A percentile compares a stretch with the other conserved stretches of the same genome.
phyloP scores from a whole-genome alignment of 1,139 yeast genomes.

The Protomyces macrosporus region DNA sequence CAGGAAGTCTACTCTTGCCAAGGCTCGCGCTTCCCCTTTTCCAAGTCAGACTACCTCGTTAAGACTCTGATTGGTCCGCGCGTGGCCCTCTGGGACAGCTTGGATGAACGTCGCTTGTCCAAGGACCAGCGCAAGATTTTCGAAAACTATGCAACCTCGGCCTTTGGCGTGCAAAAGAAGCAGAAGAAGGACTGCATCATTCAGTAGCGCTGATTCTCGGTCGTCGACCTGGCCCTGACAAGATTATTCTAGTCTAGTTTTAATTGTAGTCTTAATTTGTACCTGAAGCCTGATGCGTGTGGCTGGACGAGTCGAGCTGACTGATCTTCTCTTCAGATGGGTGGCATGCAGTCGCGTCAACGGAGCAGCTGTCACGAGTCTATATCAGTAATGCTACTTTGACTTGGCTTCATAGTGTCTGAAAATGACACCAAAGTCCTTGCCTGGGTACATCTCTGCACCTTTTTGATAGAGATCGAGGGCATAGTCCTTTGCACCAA shows the following conservation, averaged over 20 bases:
- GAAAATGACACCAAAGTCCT: slow-evolving; percentile 40
- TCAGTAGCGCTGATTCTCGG: neutral
- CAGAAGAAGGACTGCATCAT: slow-evolving; percentile 8
- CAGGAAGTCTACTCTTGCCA: neutral
- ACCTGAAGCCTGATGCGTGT: too few species aligned
- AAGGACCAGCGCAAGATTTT: slow-evolving; percentile 19
- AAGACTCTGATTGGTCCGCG: slow-evolving; percentile 18
- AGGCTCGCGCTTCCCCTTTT: slow-evolving; percentile 16
- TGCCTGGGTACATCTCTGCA: slow-evolving; percentile 32
- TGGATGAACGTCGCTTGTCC: slow-evolving; percentile 11
- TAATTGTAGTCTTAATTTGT: too few species aligned
- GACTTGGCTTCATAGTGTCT: slow-evolving; percentile 28
- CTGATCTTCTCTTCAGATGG: too few species aligned
- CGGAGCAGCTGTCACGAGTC: too few species aligned
- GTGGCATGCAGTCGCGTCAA: too few species aligned
- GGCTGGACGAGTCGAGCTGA: too few species aligned
- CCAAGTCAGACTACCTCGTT: slow-evolving; percentile 22
- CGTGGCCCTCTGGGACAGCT: slow-evolving; percentile 16
- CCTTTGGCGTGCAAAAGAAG: slow-evolving; percentile 10
- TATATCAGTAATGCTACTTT: neutral
- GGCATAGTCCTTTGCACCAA: slow-evolving; percentile 36
- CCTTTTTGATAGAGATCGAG: slow-evolving; percentile 37
- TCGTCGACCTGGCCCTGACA: too few species aligned
- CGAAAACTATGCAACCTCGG: slow-evolving; percentile 13
- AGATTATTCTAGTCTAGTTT: too few species aligned